Percentiles rank a stretch among this genome's conserved stretches.
phyloP scores from a whole-genome alignment of 495 filamentous ascomycete genomes.

The Lasiosphaeria ovina region DNA sequence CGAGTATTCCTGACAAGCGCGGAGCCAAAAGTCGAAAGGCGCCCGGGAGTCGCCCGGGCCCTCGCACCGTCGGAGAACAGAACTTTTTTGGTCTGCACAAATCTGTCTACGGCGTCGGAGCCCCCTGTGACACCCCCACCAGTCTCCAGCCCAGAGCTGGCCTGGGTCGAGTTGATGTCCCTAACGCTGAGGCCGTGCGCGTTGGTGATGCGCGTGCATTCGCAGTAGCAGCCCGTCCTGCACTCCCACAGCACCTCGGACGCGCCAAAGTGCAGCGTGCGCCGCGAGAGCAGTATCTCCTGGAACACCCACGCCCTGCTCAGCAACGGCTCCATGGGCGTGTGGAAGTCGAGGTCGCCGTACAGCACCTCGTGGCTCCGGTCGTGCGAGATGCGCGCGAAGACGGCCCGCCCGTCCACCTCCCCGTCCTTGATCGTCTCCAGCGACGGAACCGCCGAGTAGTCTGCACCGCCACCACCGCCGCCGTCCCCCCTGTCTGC shows the following conservation, averaged over 20 bases:
- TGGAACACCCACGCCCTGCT: conserved; percentile 36
- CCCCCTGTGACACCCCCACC: neutral
- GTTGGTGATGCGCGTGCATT: conserved; percentile 21
- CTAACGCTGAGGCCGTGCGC: conserved; percentile 15
- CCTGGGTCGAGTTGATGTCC: conserved; percentile 6
- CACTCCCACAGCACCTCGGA: conserved; percentile 37
- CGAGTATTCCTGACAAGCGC: conserved; percentile 23
- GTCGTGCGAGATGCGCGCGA: conserved; percentile 15
- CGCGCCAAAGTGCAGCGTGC: conserved; percentile 28
- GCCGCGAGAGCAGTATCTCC: conserved; percentile 31
- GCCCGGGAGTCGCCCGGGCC: neutral
- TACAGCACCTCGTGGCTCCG: conserved; percentile 19
- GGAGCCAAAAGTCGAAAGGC: conserved; percentile 21
- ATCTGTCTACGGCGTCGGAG: neutral
- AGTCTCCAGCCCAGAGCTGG: neutral
- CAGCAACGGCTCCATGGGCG: conserved; percentile 19
- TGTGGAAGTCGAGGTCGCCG: conserved; percentile 17
- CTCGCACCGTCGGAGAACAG: conserved; percentile 12
- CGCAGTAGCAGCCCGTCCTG: conserved; percentile 24
- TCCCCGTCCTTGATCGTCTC: conserved; percentile 21
- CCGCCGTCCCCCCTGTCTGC: no score
- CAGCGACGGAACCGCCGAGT: neutral
- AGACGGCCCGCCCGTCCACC: conserved; percentile 1
- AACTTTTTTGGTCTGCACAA: conserved; percentile 17
- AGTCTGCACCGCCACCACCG: no score